These are phyloP conservation scores for Puccinia triticina DNA, from an alignment of 1,284 basidiomycete genomes.

Conservation along the genomic window DNA sequence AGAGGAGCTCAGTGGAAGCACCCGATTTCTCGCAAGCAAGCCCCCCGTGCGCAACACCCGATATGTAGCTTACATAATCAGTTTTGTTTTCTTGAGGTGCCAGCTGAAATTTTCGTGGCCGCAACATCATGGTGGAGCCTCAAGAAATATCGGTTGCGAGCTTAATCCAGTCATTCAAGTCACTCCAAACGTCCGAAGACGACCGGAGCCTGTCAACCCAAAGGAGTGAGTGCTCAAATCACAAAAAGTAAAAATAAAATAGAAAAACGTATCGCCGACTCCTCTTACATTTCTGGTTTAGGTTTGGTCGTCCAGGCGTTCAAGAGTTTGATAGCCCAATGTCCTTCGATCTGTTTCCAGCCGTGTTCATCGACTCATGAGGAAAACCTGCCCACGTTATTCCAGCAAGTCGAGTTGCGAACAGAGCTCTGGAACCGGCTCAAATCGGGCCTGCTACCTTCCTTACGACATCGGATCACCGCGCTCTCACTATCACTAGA, in stretches of 20 bases:
- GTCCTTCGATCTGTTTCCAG: not conserved
- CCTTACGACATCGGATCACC: slow-evolving; percentile 11
- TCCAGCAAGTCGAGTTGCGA: not conserved
- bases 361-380: not conserved
- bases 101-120: too few relatives aligned
- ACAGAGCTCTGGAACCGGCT: not conserved
- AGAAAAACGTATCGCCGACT: not conserved
- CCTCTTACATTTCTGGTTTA: not conserved
- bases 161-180: not conserved
- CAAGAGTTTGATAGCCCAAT: not conserved
- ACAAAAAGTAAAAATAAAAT: not conserved
- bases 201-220: not conserved
- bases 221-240: not conserved
- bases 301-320: not conserved
- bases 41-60: too few relatives aligned
- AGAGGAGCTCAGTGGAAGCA: too few relatives aligned
- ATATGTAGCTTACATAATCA: too few relatives aligned
- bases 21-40: too few relatives aligned
- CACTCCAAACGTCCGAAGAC: not conserved
- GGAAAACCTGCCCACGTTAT: not conserved
- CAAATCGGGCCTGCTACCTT: not conserved
- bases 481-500: not conserved
- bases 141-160: not conserved
- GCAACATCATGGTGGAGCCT: not conserved
- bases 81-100: too few relatives aligned